A percentile compares a stretch with the other conserved stretches of the same genome.
These are phyloP conservation scores for Tephrocybe sp. DNA, from an alignment of 768 basidiomycete genomes.

Conservation along the genomic window DNA sequence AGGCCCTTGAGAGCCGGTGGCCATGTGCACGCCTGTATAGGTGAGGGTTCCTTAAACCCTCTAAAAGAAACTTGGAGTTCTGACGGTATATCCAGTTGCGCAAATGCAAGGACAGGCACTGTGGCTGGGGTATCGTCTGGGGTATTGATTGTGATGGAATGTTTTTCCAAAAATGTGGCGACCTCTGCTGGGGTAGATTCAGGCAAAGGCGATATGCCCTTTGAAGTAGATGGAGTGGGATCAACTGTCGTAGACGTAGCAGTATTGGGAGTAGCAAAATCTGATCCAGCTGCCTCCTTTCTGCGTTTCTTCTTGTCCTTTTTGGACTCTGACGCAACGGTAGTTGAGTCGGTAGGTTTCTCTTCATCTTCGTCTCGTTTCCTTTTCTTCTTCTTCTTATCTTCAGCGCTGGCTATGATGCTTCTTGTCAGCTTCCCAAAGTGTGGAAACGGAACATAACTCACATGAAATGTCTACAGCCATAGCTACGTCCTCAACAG, in stretches of 20 bases:
- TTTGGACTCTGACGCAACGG: slow-evolving; percentile 29
- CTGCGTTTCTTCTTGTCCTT: slow-evolving; percentile 45
- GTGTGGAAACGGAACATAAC: slow-evolving; percentile 3
- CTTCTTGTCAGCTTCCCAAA: background rate
- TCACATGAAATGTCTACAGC: slow-evolving; percentile 24
- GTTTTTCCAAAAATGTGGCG: slow-evolving; percentile 64
- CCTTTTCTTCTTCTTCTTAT: slow-evolving; percentile 42
- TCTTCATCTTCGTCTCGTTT: slow-evolving; percentile 35
- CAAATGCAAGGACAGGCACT: slow-evolving; percentile 73
- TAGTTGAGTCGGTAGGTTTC: slow-evolving; percentile 7
- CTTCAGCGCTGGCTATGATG: slow-evolving; percentile 13
- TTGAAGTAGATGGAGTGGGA: slow-evolving; percentile 10
- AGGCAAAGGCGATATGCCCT: slow-evolving; percentile 16
- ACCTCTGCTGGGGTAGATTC: slow-evolving; percentile 38
- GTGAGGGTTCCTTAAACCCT: slow-evolving; percentile 85
- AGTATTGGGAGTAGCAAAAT: slow-evolving; percentile 17
- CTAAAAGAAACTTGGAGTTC: slow-evolving; percentile 63
- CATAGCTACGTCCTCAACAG: slow-evolving; percentile 19
- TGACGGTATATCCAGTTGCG: slow-evolving; percentile 64
- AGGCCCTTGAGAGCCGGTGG: slow-evolving; percentile 76
- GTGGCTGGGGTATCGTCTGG: slow-evolving; percentile 44
- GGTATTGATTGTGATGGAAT: slow-evolving; percentile 73
- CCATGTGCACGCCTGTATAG: slow-evolving; percentile 96
- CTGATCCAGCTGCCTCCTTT: slow-evolving; percentile 27
- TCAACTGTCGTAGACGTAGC: slow-evolving; percentile 16